Evolutionary conservation across 148 eudicot genomes (phyloP), one percentile per base, ranked within the genome.

Genomic region (Beta vulgaris): DNA sequence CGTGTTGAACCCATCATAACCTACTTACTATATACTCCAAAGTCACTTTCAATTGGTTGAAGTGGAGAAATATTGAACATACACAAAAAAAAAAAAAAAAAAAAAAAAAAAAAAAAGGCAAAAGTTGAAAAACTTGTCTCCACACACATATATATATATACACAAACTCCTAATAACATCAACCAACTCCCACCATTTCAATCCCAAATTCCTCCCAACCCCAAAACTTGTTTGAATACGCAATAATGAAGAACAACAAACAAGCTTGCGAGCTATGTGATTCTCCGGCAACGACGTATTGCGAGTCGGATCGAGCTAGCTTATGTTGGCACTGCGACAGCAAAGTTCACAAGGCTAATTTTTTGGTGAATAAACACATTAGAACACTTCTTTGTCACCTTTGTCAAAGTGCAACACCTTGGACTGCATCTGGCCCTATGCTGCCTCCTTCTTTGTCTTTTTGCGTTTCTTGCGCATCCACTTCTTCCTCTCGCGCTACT

Each of bases 261-360:
- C 19, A 39, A 4, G 21, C 51, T n/a, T 87, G 89, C 40, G 86
- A 80, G 71, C 67, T 87, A 26, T 87, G 89, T 43, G 55, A 54
- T 3, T 39, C 48, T 7, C 68, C 58, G 3, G 89, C 89, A 0
- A 82, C 54, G 31, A 68, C 69, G 49, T 71, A 62, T 34, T 86
- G 89, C 61, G 87, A 86, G 11, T 79, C 87, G 7, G 89, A 87
- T 29, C 72, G 66, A 40, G 89, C 87, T 3, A 61, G 69, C 21
- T 40, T 87, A 19, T 84, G 87, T 39, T 80, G 79, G 79, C 53
- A 53, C 15, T 87, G 89, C 75, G 89, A 87, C n/a, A 68, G 73
- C 34, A 78, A 85, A 77, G 88, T 87, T 28, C 90, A 87, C 66
- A 73, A 78, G 0, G 88, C 90, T 2, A 87, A 87, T 28, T 83